Base-by-base conservation (phyloP, 1,284 basidiomycete genomes). In the Ganoderma multipileum region DNA sequence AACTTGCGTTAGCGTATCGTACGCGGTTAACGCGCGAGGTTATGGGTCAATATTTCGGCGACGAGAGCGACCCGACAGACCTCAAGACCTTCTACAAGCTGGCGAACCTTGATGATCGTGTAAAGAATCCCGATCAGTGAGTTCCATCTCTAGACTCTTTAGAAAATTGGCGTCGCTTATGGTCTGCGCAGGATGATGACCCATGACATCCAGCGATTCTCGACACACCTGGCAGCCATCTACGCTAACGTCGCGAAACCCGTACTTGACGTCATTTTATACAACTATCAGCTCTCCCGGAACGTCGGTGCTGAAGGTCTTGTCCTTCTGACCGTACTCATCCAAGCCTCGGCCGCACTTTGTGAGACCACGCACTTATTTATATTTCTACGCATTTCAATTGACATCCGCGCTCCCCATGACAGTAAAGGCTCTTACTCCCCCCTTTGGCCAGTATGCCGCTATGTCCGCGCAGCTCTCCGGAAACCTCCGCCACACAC, bases 241-340 rank as follows among this genome's bases (percentile, higher is more conserved):
- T 99, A 99, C 80, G 91, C 93, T 20, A 97, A 97, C 79, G 83
- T 98, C 55, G 95, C 96, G 47, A 98, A 99, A 80, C 97, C 97
- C 1, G 86, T 94, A 20, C 86, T 99, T 44, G 97, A 99, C 76
- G 95, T 97, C 63, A 93, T 97, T 68, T 83, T 99, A 20, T 99
- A 99, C 84, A 99, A 99, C 81, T 98, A 96, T 76, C 96, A 99
- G 79, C 85, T 99, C 28, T 95, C 95, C 16, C 90, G 91, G 72
- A 97, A 97, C 74, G 95, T 99, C 42, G 97, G 97, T 12, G 96
- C 96, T 2, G 97, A 99, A 79, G 96, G 96, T 20, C 85, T 99
- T 9, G 84, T 98, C 47, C 83, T 94, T 26, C 86, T 99, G 61
- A 97, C 95, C 4, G 80, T 97, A 57, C 81, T 97, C 26, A 94